Evolutionary conservation across 2,329 filamentous ascomycete species (phyloP).

Genomic region (Aspergillus neotritici): DNA sequence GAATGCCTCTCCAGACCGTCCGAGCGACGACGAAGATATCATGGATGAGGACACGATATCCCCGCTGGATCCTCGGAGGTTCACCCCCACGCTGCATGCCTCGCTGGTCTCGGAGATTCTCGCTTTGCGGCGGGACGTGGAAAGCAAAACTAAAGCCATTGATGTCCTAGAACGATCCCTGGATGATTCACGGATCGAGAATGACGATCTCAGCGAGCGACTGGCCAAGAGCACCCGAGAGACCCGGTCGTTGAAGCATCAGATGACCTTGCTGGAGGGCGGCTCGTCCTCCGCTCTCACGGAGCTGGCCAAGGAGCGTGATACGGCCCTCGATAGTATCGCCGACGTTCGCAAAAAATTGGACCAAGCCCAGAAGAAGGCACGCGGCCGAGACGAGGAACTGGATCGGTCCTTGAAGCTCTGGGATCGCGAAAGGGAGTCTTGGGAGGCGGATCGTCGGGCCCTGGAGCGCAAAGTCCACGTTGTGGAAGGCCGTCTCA

Average conservation of each 20-base stretch:
- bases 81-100: slow-evolving; percentile 91
- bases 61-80: slow-evolving; percentile 80
- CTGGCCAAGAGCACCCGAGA: slow-evolving; percentile 66
- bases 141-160: slow-evolving; percentile 81
- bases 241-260: slow-evolving; percentile 71
- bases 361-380: slow-evolving; percentile 70
- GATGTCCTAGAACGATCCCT: slow-evolving; percentile 74
- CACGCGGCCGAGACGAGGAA: slow-evolving; percentile 75
- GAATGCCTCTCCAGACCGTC: slow-evolving; percentile 33
- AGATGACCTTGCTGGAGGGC: slow-evolving; percentile 79
- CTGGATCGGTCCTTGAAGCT: slow-evolving; percentile 69
- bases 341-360: slow-evolving; percentile 70
- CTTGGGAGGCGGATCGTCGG: slow-evolving; percentile 78
- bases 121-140: slow-evolving; percentile 76
- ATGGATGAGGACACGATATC: slow-evolving; percentile 60
- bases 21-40: slow-evolving; percentile 33
- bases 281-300: slow-evolving; percentile 80
- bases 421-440: slow-evolving; percentile 78
- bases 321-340: slow-evolving; percentile 69
- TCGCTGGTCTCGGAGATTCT: slow-evolving; percentile 93
- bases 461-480: slow-evolving; percentile 79
- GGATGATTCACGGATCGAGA: slow-evolving; percentile 65
- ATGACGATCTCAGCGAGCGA: slow-evolving; percentile 62
- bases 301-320: slow-evolving; percentile 77
- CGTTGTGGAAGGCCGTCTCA: slow-evolving; percentile 80